A percentile compares a stretch with the other conserved stretches of the same genome.
Evolutionary conservation across 176 grass and related monocot species (phyloP).

Genomic region (Pontederia crassipes): DNA sequence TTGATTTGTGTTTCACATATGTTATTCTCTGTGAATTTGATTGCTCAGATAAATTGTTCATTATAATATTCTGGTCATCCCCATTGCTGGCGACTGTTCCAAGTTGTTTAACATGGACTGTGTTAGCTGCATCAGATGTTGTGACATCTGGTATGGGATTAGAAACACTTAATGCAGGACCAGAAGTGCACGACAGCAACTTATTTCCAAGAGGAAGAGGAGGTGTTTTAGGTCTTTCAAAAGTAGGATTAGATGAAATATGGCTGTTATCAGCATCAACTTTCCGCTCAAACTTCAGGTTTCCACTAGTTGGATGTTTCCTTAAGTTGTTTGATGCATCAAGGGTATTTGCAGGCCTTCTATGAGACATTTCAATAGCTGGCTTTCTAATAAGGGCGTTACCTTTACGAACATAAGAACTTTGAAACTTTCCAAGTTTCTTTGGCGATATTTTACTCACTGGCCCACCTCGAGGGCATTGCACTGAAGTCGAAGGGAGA

Average conservation of each 20-base stretch:
- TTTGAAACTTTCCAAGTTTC: conserved; percentile 46
- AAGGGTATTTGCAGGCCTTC: conserved; percentile 19
- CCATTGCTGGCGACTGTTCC: conserved; percentile 2
- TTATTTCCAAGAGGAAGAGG: conserved; percentile 53
- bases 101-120: conserved; percentile 14
- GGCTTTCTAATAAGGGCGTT: conserved; percentile 92
- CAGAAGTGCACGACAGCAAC: conserved; percentile 19
- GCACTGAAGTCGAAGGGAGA: conserved; percentile 34
- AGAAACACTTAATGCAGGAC: conserved; percentile 22
- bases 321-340: conserved; percentile 34
- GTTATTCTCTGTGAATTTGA: conserved; percentile 33
- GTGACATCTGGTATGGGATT: conserved; percentile 33
- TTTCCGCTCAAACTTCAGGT: conserved; percentile 48
- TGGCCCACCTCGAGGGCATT: conserved; percentile 29
- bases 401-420: conserved; percentile 85
- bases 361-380: conserved; percentile 27
- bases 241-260: conserved; percentile 31
- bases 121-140: conserved; percentile 27
- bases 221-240: conserved; percentile 74
- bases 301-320: conserved; percentile 35
- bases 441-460: conserved; percentile 38
- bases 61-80: conserved; percentile 23
- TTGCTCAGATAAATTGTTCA: conserved; percentile 24
- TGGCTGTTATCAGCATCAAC: conserved; percentile 24
- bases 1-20: conserved; percentile 53